A percentile compares a stretch with the other conserved stretches of the same genome.
Conservation (phyloP, 2,329 filamentous ascomycete genomes). For the Lojkania enalia region DNA sequence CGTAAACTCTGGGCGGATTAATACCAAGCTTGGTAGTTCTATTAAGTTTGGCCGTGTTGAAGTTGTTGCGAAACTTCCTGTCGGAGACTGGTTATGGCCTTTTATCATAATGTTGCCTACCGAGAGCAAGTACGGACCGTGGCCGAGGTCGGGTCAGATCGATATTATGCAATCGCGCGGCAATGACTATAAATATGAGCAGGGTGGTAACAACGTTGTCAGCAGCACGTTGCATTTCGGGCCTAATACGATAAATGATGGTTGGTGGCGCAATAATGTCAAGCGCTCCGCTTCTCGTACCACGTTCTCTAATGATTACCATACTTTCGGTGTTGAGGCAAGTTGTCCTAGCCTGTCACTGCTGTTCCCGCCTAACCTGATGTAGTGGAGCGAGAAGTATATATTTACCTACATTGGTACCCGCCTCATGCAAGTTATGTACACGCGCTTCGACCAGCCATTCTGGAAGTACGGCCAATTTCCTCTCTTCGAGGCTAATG, state of each 20-base stretch:
- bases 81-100: conserved; percentile 86
- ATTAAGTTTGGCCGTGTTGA: conserved; percentile 84
- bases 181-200: conserved; percentile 75
- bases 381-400: conserved; percentile 78
- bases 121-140: conserved; percentile 70
- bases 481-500: conserved; percentile 65
- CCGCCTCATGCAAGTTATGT: conserved; percentile 77
- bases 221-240: conserved; percentile 84
- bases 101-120: conserved; percentile 90
- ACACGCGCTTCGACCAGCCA: conserved; percentile 69
- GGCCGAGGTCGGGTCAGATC: conserved; percentile 82
- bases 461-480: conserved; percentile 73
- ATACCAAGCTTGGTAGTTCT: conserved; percentile 68
- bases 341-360: conserved; percentile 3
- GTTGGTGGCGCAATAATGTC: conserved; percentile 81
- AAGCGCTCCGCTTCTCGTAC: conserved; percentile 76
- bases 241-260: conserved; percentile 70
- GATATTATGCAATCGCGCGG: conserved; percentile 81
- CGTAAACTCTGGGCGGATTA: conserved; percentile 75
- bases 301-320: conserved; percentile 69
- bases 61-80: conserved; percentile 74
- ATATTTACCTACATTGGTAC: conserved; percentile 85
- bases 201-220: conserved; percentile 80
- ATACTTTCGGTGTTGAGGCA: conserved; percentile 75
- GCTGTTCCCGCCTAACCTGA: conserved; percentile 8